phyloP scores from a whole-genome alignment of 805 yeast species.

The Saccharomycopsis sp. region DNA sequence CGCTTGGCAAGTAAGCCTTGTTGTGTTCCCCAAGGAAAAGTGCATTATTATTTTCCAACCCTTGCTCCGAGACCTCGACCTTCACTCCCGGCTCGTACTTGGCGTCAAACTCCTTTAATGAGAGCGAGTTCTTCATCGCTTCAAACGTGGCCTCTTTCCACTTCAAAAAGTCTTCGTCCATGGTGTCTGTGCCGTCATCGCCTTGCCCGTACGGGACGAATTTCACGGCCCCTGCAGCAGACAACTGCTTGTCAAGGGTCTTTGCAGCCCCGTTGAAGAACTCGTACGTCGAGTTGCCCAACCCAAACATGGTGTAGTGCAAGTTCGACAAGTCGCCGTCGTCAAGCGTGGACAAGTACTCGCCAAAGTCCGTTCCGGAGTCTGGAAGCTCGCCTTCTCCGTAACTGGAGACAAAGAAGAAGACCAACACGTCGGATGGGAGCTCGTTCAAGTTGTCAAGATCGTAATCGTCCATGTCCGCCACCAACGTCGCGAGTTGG shows the following conservation, averaged over 20 bases:
- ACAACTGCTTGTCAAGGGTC: constrained; percentile 39
- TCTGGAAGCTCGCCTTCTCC: constrained; percentile 99
- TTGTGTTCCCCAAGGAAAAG: constrained; percentile 81
- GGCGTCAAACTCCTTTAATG: constrained; percentile 72
- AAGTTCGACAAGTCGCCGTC: constrained; percentile 50
- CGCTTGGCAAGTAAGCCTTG: constrained; percentile 39
- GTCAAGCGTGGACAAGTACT: constrained; percentile 46
- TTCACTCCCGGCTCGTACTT: constrained; percentile 61
- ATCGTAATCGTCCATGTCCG: constrained; percentile 84
- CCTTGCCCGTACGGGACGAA: constrained; percentile 82
- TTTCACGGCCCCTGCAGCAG: constrained; percentile 59
- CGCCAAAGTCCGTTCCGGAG: constrained; percentile 75
- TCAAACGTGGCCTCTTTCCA: constrained; percentile 84
- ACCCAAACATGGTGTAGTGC: constrained; percentile 72
- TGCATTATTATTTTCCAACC: constrained; percentile 32
- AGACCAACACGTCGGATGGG: constrained; percentile 47
- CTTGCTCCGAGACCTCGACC: constrained; percentile 33
- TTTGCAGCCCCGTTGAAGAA: constrained; percentile 78
- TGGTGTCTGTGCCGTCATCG: constrained; percentile 89
- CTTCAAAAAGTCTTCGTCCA: constrained; percentile 88
- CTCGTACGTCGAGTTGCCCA: constrained; percentile 93
- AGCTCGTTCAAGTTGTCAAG: constrained; percentile 65
- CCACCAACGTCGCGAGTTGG: constrained; percentile 74
- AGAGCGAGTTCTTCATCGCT: constrained; percentile 50
- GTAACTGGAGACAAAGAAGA: constrained; percentile 83